phyloP scores from a whole-genome alignment of 179 eudicot genomes.

The Gypsophila paniculata region DNA sequence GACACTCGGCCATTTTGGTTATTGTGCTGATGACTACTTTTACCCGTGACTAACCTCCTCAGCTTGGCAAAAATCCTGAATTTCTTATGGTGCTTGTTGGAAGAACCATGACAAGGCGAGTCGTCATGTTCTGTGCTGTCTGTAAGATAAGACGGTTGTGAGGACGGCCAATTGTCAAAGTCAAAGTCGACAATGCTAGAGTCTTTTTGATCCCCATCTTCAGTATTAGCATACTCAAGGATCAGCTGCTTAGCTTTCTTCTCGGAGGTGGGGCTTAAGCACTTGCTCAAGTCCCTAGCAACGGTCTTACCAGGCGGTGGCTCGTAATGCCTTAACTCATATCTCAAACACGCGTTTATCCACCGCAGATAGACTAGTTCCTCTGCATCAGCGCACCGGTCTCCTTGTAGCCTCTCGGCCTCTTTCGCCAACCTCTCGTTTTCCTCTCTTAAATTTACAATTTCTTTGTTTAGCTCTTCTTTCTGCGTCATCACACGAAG shows the following conservation, averaged over 20 bases:
- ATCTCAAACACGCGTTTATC: conserved; percentile 86
- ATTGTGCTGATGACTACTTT: too few species aligned
- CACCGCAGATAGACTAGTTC: conserved; percentile 84
- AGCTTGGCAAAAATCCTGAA: conserved; percentile 50
- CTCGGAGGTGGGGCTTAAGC: conserved; percentile 78
- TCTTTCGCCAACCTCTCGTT: conserved; percentile 50
- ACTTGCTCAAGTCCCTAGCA: conserved; percentile 75
- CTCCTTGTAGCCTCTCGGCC: conserved; percentile 58
- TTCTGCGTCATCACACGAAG: conserved; percentile 37
- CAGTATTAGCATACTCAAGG: conserved; percentile 61
- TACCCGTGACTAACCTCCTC: conserved; percentile 50
- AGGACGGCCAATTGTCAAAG: conserved; percentile 59
- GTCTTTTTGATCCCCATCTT: conserved; percentile 39
- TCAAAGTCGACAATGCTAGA: conserved; percentile 44
- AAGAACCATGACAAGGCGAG: conserved; percentile 31
- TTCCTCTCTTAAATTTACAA: conserved; percentile 37
- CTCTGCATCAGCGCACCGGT: conserved; percentile 60
- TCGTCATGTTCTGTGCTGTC: conserved; percentile 62
- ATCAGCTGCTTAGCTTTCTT: conserved; percentile 76
- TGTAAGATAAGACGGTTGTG: conserved; percentile 50
- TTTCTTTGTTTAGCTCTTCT: conserved; percentile 44
- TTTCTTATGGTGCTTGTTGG: conserved; percentile 38
- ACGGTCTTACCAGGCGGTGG: conserved; percentile 65
- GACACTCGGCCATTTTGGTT: too few species aligned
- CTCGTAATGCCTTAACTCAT: conserved; percentile 65